Evolutionary conservation across 2,329 filamentous ascomycete genomes (phyloP), one percentile per base, ranked within the genome.

Genomic region (Colletotrichum liriopes): DNA sequence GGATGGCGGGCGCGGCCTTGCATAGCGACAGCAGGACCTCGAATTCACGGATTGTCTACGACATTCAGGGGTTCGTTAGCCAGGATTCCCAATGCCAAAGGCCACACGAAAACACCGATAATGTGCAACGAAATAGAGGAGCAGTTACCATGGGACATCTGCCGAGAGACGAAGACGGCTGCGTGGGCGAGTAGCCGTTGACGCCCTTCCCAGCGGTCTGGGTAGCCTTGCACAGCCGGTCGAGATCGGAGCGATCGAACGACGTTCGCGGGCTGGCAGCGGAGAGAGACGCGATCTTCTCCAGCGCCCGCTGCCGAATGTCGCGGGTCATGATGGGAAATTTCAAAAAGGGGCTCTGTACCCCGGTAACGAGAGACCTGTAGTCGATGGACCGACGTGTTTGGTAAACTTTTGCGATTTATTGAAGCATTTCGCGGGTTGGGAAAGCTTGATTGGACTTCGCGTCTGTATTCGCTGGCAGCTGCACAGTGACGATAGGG

Each of bases 11-110:
- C 4, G 95, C 94, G 65, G 96, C 94, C 83, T 95, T 96, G 86
- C 96, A 98, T 35, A 99, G 87, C 54, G 96, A 94, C 35, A 98
- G 85, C 35, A 99, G 88, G 65, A 97, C 93, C 81, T 99, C 96
- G 76, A 98, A 92, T 86, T 99, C 97, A 78, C 94, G 92, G 65
- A 95, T 91, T 65, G 92, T 94, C 94, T 97, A 80, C 29, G 64
- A 70, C 52, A 56, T 61, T 58, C 29, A 41, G 32, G 26, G 70
- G 64, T 63, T 55, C 37, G 51, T 66, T 41, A 60, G 55, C 39
- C 35, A 55, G 16, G 52, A 37, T 11, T 72, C 49, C 37, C 43
- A 18, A 11, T 32, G 29, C 58, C 37, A n/a, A 26, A 47, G 16
- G n/a, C 9, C 29, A 11, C 2, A 32, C 51, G 23, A 20, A 3